Conservation (phyloP, 2,329 filamentous ascomycete species). For the Chrysoporthe austroafricana region DNA sequence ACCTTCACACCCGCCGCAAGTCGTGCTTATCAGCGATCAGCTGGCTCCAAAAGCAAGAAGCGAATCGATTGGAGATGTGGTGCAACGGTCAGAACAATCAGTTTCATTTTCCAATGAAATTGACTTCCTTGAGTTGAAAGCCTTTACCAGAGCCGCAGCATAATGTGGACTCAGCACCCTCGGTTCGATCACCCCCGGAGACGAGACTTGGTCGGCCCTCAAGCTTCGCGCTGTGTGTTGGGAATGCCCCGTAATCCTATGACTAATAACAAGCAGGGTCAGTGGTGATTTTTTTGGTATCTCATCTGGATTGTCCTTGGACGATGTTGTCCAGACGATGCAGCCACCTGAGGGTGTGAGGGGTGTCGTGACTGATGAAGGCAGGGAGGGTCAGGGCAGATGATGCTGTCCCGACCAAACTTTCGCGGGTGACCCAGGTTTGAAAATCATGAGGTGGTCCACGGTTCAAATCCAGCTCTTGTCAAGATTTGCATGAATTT, state of each 20-base stretch:
- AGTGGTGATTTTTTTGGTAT: constrained; percentile 2
- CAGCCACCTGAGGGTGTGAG: background rate
- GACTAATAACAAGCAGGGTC: constrained; percentile 3
- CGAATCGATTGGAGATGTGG: background rate
- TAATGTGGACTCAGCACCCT: background rate
- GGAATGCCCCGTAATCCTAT: constrained; percentile 8
- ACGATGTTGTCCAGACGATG: background rate
- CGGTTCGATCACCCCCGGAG: constrained; percentile 1
- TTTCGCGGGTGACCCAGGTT: background rate
- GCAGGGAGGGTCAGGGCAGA: background rate
- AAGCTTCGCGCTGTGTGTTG: constrained; percentile 11
- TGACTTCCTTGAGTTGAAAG: background rate
- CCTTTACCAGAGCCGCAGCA: background rate
- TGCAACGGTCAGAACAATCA: background rate
- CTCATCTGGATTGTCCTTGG: background rate
- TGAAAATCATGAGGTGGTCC: background rate
- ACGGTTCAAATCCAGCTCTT: background rate
- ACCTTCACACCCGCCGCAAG: background rate
- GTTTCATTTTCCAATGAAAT: background rate
- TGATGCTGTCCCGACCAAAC: background rate
- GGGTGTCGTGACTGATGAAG: background rate
- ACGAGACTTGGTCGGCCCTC: constrained; percentile 8
- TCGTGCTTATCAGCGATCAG: background rate
- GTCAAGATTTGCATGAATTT: background rate
- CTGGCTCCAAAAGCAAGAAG: background rate